Evolutionary conservation across 208 protist species (phyloP).

Genomic region (Porcisia deanei): DNA sequence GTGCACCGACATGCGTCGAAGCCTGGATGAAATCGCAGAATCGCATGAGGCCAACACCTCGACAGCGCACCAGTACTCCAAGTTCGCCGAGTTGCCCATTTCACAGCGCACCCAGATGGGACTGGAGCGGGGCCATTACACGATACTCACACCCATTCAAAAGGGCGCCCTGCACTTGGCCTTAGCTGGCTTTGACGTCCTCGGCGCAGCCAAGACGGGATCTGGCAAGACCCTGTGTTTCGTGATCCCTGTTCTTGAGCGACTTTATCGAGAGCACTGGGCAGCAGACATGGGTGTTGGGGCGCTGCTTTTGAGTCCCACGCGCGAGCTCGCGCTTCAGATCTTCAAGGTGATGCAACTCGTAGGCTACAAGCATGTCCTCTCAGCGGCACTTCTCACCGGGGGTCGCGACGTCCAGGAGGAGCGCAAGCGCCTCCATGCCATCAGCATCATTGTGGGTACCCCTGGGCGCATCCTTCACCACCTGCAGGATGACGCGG

Average conservation of each 20-base stretch:
- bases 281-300: constrained; percentile 93
- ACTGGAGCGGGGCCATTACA: constrained; percentile 92
- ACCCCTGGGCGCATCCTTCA: constrained; percentile 99
- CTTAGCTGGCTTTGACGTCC: constrained; percentile 96
- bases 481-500: constrained; percentile 97
- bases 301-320: constrained; percentile 98
- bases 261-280: constrained; percentile 92
- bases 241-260: constrained; percentile 97
- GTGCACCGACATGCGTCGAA: constrained; percentile 45
- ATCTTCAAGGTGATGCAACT: constrained; percentile 98
- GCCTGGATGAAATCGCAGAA: constrained; percentile 47
- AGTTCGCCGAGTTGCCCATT: constrained; percentile 91
- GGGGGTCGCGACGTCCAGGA: constrained; percentile 97
- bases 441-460: constrained; percentile 98
- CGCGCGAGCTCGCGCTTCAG: constrained; percentile 98
- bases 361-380: constrained; percentile 92
- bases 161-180: constrained; percentile 93
- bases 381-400: constrained; percentile 97
- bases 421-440: constrained; percentile 92
- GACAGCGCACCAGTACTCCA: constrained; percentile 35
- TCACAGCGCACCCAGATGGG: constrained; percentile 92
- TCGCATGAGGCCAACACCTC: constrained; percentile 52
- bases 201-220: constrained; percentile 98
- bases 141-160: constrained; percentile 97
- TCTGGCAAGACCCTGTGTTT: constrained; percentile 99